These are phyloP conservation scores for Sugiyamaella grinbergsii DNA, from an alignment of 1,139 yeast species.

Conservation along the genomic window DNA sequence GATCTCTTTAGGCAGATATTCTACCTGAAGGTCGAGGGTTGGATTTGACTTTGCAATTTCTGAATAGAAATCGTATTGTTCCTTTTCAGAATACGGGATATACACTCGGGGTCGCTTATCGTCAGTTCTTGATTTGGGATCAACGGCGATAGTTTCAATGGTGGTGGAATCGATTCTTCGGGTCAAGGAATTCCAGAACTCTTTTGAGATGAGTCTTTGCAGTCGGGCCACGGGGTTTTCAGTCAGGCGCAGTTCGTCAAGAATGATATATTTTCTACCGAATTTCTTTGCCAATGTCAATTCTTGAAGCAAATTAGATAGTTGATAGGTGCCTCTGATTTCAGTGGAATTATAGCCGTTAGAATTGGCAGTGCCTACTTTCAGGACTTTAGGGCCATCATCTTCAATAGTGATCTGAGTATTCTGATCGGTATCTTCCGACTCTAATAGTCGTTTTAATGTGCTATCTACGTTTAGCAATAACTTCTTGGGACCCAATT, in stretches of 20 bases:
- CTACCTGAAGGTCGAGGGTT: constrained; percentile 68
- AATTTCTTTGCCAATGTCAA: constrained; percentile 80
- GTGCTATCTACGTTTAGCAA: constrained; percentile 80
- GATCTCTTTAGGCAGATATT: constrained; percentile 60
- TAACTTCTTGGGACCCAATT: constrained; percentile 54
- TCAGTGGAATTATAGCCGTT: constrained; percentile 74
- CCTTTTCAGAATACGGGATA: constrained; percentile 67
- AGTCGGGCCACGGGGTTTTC: constrained; percentile 87
- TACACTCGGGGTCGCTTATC: constrained; percentile 69
- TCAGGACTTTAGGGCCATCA: constrained; percentile 85
- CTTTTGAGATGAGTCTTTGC: constrained; percentile 69
- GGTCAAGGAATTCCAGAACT: constrained; percentile 82
- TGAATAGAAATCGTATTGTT: constrained; percentile 71
- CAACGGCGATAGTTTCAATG: constrained; percentile 69
- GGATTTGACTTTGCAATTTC: constrained; percentile 59
- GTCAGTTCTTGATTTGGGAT: constrained; percentile 71
- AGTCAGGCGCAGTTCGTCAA: constrained; percentile 80
- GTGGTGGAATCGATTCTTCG: constrained; percentile 66
- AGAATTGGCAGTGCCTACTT: constrained; percentile 82
- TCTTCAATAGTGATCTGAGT: constrained; percentile 91
- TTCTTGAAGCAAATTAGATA: constrained; percentile 85
- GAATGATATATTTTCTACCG: constrained; percentile 73
- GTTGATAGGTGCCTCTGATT: constrained; percentile 87
- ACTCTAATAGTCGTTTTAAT: constrained; percentile 63
- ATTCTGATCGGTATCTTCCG: constrained; percentile 86